These are phyloP conservation scores for Betula pendula DNA, from an alignment of 306 rosid genomes.

Conservation along the genomic window DNA sequence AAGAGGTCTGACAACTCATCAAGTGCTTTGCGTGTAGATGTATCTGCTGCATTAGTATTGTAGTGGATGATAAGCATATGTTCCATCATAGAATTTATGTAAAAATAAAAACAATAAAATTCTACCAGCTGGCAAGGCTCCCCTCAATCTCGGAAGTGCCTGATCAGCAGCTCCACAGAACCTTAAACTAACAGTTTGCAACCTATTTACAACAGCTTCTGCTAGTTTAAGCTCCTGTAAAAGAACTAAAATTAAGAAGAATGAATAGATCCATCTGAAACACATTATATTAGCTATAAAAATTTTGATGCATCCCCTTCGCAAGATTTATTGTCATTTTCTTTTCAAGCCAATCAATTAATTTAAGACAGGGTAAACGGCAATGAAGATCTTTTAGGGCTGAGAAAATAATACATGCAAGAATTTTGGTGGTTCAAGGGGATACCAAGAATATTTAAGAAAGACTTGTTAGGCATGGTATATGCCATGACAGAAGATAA, in stretches of 20 bases:
- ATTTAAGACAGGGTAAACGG: not conserved
- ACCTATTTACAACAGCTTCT: conserved; percentile 86
- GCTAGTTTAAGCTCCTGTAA: conserved; percentile 78
- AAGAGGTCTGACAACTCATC: conserved; percentile 85
- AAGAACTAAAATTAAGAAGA: conserved; percentile 17
- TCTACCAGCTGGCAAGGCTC: conserved; percentile 83
- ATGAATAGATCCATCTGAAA: conserved; percentile 12
- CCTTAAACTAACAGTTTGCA: conserved; percentile 86
- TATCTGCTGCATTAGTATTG: conserved; percentile 70
- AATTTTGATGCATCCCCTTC: conserved; percentile 7
- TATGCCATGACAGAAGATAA: not conserved
- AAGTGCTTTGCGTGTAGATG: conserved; percentile 75
- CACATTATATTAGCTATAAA: not conserved
- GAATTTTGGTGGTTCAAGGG: not conserved
- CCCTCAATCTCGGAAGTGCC: conserved; percentile 92
- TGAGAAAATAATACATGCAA: not conserved
- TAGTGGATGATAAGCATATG: conserved; percentile 23
- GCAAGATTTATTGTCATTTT: not conserved
- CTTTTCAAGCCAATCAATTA: not conserved
- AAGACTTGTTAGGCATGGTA: not conserved
- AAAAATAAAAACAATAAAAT: conserved; percentile 20
- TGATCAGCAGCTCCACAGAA: conserved; percentile 85
- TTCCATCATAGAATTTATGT: conserved; percentile 14
- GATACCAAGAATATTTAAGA: not conserved
- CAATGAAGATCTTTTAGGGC: not conserved